Evolutionary conservation across 257 asterid genomes (phyloP).

Genomic region (Ligustrum vulgare): DNA sequence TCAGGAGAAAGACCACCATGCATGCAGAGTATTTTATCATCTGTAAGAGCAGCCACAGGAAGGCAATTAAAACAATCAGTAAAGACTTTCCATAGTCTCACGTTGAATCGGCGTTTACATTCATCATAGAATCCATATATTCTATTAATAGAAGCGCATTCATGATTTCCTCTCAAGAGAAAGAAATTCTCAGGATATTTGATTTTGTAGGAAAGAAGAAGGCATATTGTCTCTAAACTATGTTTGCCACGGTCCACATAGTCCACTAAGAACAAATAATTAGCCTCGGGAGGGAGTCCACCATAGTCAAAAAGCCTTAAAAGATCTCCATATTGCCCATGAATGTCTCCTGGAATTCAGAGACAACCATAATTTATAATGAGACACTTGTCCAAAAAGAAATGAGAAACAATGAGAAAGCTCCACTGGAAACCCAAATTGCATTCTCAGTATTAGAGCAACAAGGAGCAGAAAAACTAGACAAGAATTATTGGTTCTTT

Average conservation of each 20-base stretch:
- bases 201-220: background rate
- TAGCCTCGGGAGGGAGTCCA: constrained; percentile 41
- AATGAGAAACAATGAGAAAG: background rate
- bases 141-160: background rate
- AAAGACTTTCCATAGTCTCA: background rate
- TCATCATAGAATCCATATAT: background rate
- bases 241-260: constrained; percentile 46
- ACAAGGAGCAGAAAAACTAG: background rate
- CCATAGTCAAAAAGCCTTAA: constrained; percentile 20
- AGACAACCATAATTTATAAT: background rate
- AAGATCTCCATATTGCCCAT: constrained; percentile 43
- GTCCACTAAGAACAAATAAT: constrained; percentile 39
- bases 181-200: background rate
- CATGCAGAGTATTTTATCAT: background rate
- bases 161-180: background rate
- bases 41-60: background rate
- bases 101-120: background rate
- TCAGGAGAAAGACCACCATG: constrained; percentile 42
- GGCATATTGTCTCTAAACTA: constrained; percentile 35
- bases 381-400: background rate
- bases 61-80: background rate
- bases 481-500: background rate
- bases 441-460: background rate
- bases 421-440: background rate
- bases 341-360: constrained; percentile 39